Evolutionary conservation across 139 green algal genomes (phyloP).

Genomic region (Trebouxia sp.): DNA sequence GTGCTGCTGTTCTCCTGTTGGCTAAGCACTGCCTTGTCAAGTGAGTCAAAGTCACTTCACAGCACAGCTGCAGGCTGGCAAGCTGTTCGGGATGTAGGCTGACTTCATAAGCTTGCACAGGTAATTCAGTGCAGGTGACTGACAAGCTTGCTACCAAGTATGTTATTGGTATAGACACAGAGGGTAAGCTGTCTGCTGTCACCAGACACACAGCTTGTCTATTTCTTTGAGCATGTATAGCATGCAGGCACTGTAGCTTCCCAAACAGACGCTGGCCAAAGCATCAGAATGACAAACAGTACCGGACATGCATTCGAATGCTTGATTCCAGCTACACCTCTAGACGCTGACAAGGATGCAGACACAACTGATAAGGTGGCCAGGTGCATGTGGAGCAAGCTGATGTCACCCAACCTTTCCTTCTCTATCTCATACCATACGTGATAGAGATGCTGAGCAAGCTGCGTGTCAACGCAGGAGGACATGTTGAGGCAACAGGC

Average conservation of each 20-base stretch:
- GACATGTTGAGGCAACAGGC: not conserved
- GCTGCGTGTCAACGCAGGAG: too few relatives aligned
- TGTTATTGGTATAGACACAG: slow-evolving; percentile 8
- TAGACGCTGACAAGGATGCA: not conserved
- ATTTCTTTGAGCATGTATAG: not conserved
- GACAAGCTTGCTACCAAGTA: slow-evolving; percentile 14
- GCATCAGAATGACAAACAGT: slow-evolving; percentile 7
- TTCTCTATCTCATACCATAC: too few relatives aligned
- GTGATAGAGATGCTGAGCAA: too few relatives aligned
- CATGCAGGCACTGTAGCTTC: not conserved
- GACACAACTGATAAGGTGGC: not conserved
- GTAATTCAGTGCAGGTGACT: not conserved
- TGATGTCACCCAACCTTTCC: too few relatives aligned
- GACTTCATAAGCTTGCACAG: not conserved
- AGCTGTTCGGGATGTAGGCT: too few relatives aligned
- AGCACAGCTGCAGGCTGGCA: too few relatives aligned
- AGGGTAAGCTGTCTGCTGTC: not conserved
- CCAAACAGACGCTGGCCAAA: not conserved
- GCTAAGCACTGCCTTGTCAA: too few relatives aligned
- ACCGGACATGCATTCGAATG: slow-evolving; percentile 7
- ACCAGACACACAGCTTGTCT: not conserved
- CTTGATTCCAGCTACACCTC: not conserved
- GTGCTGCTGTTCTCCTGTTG: too few relatives aligned
- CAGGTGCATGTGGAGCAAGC: slow-evolving; percentile 18
- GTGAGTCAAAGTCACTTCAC: too few relatives aligned